phyloP scores from a whole-genome alignment of 495 filamentous ascomycete species.

The Entonaema liquescens region DNA sequence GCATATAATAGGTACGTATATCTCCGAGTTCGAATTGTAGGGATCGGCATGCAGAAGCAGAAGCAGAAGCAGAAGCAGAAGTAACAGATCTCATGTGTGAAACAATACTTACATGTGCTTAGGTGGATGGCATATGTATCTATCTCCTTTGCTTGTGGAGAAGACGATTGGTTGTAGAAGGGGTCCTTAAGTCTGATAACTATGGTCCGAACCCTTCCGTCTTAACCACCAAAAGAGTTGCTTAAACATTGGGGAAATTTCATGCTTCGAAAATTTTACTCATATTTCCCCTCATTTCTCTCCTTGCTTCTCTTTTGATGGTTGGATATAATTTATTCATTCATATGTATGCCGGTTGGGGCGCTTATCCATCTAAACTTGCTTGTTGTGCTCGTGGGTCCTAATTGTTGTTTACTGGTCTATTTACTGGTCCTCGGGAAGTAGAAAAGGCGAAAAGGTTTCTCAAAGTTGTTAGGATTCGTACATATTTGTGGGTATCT shows the following conservation, averaged over 20 bases:
- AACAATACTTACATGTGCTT: constrained; percentile 5
- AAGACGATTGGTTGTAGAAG: background rate
- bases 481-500: background rate
- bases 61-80: no score
- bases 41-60: background rate
- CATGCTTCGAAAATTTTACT: background rate
- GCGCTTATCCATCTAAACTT: background rate
- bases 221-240: background rate
- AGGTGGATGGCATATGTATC: background rate
- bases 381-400: background rate
- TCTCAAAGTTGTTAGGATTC: constrained; percentile 1
- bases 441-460: background rate
- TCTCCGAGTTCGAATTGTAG: background rate
- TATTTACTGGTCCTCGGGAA: no score
- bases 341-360: background rate
- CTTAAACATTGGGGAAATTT: background rate
- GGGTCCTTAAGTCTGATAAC: background rate
- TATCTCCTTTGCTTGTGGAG: background rate
- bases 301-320: background rate
- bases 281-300: background rate
- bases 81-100: constrained; percentile 1
- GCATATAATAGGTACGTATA: background rate
- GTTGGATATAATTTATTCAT: background rate
- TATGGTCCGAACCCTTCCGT: background rate
- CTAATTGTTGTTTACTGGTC: background rate